Evolutionary conservation across 495 filamentous ascomycete species (phyloP).

Genomic region (Parmelia sp.): DNA sequence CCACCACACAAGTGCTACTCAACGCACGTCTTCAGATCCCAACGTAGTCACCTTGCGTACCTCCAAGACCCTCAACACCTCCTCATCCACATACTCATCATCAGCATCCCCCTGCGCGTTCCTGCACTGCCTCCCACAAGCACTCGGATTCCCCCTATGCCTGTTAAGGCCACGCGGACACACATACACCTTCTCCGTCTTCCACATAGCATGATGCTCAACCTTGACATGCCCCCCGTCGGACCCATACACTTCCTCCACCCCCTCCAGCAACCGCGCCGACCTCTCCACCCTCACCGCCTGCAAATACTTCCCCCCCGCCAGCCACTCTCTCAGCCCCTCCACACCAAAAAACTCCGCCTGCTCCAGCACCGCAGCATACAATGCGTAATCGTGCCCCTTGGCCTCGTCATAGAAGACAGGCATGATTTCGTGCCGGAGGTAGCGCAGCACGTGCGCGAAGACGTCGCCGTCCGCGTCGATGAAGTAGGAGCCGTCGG

Average conservation of each 20-base stretch:
- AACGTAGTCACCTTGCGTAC: slow-evolving; percentile 14
- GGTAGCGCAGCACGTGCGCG: slow-evolving; percentile 36
- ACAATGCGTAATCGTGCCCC: slow-evolving; percentile 34
- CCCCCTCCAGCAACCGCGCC: background rate
- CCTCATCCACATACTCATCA: slow-evolving; percentile 22
- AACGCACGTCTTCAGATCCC: slow-evolving; percentile 5
- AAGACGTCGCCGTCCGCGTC: slow-evolving; percentile 39
- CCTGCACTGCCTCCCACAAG: slow-evolving; percentile 26
- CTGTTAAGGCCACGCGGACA: background rate
- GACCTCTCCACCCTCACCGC: slow-evolving; percentile 18
- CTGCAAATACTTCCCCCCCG: slow-evolving; percentile 25
- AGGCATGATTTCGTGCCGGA: slow-evolving; percentile 34
- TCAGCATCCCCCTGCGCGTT: slow-evolving; percentile 13
- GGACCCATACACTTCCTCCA: background rate
- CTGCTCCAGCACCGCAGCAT: slow-evolving; percentile 30
- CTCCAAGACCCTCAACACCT: slow-evolving; percentile 19
- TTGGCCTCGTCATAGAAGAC: slow-evolving; percentile 34
- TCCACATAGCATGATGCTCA: background rate
- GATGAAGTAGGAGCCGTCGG: slow-evolving; percentile 38
- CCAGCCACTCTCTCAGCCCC: slow-evolving; percentile 29
- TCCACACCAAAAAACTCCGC: slow-evolving; percentile 34
- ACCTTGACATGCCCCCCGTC: background rate
- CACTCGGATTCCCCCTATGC: slow-evolving; percentile 16
- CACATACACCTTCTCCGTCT: background rate
- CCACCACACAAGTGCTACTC: background rate